A percentile compares a stretch with the other conserved stretches of the same genome.
These are phyloP conservation scores for Trichophaea hybrida DNA, from an alignment of 2,329 filamentous ascomycete species.

Conservation along the genomic window DNA sequence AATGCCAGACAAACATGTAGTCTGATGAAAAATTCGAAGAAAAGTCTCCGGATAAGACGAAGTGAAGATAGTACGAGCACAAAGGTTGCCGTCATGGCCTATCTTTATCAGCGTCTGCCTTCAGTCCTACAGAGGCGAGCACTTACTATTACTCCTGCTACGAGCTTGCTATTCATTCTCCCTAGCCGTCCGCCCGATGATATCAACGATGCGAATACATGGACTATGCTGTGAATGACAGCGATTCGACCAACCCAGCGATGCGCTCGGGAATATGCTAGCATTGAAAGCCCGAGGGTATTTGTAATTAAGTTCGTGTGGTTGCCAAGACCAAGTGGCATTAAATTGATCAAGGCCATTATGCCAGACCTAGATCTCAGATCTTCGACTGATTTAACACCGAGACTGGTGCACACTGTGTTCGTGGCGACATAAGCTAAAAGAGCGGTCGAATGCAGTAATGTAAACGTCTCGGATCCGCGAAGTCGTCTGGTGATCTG, in stretches of 20 bases:
- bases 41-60: background rate
- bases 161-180: background rate
- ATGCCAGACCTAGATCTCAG: background rate
- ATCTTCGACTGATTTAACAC: background rate
- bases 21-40: background rate
- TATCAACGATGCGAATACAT: background rate
- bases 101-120: background rate
- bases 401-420: background rate
- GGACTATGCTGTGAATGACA: background rate
- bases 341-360: background rate
- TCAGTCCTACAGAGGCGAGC: background rate
- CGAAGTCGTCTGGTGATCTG: background rate
- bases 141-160: background rate
- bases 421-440: background rate
- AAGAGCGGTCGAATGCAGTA: background rate
- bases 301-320: background rate
- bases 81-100: background rate
- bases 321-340: background rate
- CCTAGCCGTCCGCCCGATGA: background rate
- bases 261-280: background rate
- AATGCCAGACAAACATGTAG: background rate
- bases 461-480: background rate
- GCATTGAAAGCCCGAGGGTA: background rate
- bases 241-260: background rate
- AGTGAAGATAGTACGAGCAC: background rate